A percentile compares a stretch with the other conserved stretches of the same genome.
These are phyloP conservation scores for Apiotrichum gracile DNA, from an alignment of 1,284 basidiomycete genomes.

Conservation along the genomic window DNA sequence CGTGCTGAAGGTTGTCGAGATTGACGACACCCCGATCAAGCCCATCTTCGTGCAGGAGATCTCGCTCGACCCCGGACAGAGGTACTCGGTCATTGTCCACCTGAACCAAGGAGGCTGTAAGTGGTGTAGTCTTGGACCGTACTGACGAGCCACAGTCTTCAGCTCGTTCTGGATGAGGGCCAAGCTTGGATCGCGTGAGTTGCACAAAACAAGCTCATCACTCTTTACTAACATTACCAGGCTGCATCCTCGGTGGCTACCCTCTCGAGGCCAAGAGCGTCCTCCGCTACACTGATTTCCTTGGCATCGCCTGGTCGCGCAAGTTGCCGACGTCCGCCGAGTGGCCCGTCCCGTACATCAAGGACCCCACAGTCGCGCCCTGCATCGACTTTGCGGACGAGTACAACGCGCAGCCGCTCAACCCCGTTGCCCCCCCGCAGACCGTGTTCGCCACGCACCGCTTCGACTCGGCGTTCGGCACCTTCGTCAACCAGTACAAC, in stretches of 20 bases:
- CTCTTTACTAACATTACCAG: no score
- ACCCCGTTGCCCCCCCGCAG: slow-evolving; percentile 10
- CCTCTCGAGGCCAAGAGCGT: neutral
- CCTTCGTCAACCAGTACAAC: slow-evolving; percentile 25
- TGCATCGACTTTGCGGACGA: neutral
- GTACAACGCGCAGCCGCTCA: slow-evolving; percentile 5
- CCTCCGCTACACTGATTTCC: neutral
- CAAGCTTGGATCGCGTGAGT: no score
- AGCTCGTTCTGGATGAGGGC: slow-evolving; percentile 36
- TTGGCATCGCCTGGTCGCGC: neutral
- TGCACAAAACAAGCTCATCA: no score
- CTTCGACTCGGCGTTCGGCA: slow-evolving; percentile 19
- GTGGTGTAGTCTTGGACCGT: neutral
- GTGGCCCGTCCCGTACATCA: neutral
- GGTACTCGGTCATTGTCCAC: slow-evolving; percentile 35
- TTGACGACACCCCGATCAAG: slow-evolving; percentile 22
- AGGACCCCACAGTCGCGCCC: neutral
- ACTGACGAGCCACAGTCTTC: slow-evolving; percentile 1
- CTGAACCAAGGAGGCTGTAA: slow-evolving; percentile 18
- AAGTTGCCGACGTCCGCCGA: neutral
- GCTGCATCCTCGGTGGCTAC: neutral
- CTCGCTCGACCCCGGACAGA: slow-evolving; percentile 23
- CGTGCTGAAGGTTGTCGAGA: slow-evolving; percentile 25
- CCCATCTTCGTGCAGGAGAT: slow-evolving; percentile 20
- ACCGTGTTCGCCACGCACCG: neutral